phyloP scores from a whole-genome alignment of 1,284 basidiomycete genomes.

The Ustilago loliicola region DNA sequence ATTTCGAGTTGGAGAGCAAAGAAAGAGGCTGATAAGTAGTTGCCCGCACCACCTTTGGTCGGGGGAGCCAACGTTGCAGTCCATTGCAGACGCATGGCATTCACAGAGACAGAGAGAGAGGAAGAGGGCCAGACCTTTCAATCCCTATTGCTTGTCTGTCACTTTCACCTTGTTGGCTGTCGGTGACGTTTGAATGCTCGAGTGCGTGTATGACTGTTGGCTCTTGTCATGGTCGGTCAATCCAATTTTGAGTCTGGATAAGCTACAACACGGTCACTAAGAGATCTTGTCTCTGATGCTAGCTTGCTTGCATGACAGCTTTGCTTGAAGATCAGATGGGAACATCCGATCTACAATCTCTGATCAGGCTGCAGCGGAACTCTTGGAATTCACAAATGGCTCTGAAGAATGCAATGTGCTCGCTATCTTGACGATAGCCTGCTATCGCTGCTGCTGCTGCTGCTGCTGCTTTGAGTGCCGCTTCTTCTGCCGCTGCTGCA shows the following conservation, averaged over 20 bases:
- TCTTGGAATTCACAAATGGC: neutral
- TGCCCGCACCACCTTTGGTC: neutral
- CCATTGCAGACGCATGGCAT: slow-evolving; percentile 3
- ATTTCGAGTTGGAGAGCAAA: too few relatives aligned
- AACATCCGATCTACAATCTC: neutral
- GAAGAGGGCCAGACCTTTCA: too few relatives aligned
- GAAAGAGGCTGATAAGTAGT: neutral
- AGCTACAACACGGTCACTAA: neutral
- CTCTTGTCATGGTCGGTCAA: neutral
- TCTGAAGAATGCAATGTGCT: too few relatives aligned
- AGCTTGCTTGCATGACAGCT: neutral
- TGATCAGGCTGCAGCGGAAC: neutral
- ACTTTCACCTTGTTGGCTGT: neutral
- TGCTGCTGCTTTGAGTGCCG: neutral
- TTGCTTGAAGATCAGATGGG: neutral
- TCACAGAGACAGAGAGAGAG: neutral
- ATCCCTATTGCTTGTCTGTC: neutral
- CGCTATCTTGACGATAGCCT: neutral
- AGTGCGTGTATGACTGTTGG: neutral
- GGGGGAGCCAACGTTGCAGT: slow-evolving; percentile 7
- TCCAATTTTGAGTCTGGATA: neutral
- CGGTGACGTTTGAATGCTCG: neutral
- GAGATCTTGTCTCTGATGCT: neutral
- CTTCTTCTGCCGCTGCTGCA: neutral
- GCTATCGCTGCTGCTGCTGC: neutral